These are phyloP conservation scores for Pichia sp. DNA, from an alignment of 1,139 yeast species.

Conservation along the genomic window DNA sequence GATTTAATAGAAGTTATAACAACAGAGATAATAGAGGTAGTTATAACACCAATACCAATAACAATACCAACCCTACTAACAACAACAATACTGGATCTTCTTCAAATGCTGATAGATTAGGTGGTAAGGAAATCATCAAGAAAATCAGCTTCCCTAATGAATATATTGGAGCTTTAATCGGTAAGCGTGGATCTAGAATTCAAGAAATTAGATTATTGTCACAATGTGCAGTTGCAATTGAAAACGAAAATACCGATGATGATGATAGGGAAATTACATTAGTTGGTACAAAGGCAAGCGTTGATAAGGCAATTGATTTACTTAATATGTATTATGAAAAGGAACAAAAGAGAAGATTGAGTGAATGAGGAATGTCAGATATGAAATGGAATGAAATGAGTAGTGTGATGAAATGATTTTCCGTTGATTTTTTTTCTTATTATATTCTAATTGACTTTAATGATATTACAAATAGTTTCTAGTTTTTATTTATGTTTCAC, in stretches of 20 bases:
- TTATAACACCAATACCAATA: background rate
- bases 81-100: conserved; percentile 2
- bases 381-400: background rate
- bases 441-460: too few relatives aligned
- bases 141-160: conserved; percentile 69
- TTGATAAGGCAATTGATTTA: conserved; percentile 67
- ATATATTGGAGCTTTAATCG: conserved; percentile 89
- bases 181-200: conserved; percentile 77
- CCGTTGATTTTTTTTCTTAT: too few relatives aligned
- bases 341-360: conserved; percentile 68
- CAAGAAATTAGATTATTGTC: conserved; percentile 81
- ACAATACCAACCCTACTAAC: background rate
- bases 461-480: too few relatives aligned
- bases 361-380: background rate
- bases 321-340: conserved; percentile 74
- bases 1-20: conserved; percentile 19
- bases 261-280: conserved; percentile 73
- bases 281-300: conserved; percentile 61
- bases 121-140: conserved; percentile 36
- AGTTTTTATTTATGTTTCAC: too few relatives aligned
- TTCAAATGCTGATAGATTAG: conserved; percentile 7
- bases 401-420: background rate
- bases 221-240: conserved; percentile 77
- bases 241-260: conserved; percentile 53
- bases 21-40: conserved; percentile 7